Evolutionary conservation across 768 basidiomycete genomes (phyloP).

Genomic region (Floccularia luteovirens): DNA sequence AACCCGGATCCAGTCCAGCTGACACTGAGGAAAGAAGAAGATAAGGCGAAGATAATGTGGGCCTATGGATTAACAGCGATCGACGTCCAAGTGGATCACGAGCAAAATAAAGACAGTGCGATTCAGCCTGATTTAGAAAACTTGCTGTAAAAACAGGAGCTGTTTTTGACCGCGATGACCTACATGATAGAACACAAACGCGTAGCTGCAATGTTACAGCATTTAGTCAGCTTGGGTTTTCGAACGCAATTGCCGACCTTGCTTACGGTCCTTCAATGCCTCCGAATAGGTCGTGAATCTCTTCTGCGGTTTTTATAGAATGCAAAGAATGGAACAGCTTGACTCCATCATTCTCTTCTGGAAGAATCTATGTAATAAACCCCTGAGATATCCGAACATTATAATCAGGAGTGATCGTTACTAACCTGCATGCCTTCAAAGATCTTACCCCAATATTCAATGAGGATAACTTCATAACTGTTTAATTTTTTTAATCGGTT

Average conservation of each 20-base stretch:
- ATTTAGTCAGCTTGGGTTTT: constrained; percentile 2
- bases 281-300: constrained; percentile 46
- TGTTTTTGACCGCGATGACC: constrained; percentile 10
- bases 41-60: constrained; percentile 37
- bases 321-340: constrained; percentile 34
- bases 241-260: background rate
- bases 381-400: background rate
- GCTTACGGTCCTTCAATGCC: constrained; percentile 79
- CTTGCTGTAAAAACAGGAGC: constrained; percentile 3
- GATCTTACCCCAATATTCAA: constrained; percentile 26
- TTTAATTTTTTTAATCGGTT: constrained; percentile 2
- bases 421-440: constrained; percentile 77
- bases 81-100: constrained; percentile 83
- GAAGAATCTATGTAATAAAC: constrained; percentile 32
- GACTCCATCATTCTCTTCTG: constrained; percentile 67
- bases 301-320: constrained; percentile 20
- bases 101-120: constrained; percentile 55
- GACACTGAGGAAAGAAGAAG: constrained; percentile 66
- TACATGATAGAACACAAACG: constrained; percentile 75
- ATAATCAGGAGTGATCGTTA: background rate
- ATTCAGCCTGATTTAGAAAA: constrained; percentile 23
- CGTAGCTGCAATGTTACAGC: constrained; percentile 47
- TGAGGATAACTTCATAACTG: background rate
- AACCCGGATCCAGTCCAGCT: constrained; percentile 33
- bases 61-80: constrained; percentile 70